Evolutionary conservation across 352 stramenopile species (phyloP).

Genomic region (Elongisporangium anandrum): DNA sequence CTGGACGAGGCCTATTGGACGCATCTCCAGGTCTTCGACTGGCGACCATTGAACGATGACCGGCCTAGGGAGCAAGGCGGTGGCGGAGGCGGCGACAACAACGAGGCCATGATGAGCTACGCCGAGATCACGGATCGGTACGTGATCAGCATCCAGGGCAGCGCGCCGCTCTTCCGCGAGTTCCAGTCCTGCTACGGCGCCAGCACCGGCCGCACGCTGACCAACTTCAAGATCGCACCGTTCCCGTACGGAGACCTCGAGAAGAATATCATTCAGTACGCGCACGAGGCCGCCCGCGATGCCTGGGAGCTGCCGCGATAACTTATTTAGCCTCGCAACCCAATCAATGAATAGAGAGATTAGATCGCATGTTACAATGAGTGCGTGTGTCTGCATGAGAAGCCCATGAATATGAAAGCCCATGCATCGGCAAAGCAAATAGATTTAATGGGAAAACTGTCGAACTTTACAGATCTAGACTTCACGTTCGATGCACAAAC

Average conservation of each 20-base stretch:
- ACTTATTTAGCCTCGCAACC: not conserved
- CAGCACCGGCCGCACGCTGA: conserved; percentile 16
- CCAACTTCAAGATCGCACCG: conserved; percentile 38
- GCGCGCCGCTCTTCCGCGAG: conserved; percentile 35
- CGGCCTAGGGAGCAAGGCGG: not conserved
- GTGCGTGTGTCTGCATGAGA: too few species aligned
- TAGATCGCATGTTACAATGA: not conserved
- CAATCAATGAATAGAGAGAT: not conserved
- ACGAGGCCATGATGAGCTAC: conserved; percentile 34
- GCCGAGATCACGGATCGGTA: conserved; percentile 40
- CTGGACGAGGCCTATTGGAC: conserved; percentile 38
- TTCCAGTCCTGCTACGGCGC: conserved; percentile 51
- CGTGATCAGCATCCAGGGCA: conserved; percentile 35
- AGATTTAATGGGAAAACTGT: not conserved
- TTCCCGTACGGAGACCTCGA: conserved; percentile 48
- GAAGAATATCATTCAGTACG: conserved; percentile 43
- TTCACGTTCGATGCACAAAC: conserved; percentile 35
- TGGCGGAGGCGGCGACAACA: conserved; percentile 6
- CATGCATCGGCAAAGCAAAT: not conserved
- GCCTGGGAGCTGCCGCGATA: not conserved
- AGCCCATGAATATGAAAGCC: too few species aligned
- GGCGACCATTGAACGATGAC: conserved; percentile 8
- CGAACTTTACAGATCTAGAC: not conserved
- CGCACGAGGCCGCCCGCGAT: conserved; percentile 30
- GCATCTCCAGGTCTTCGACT: conserved; percentile 39